Conservation (phyloP, 495 filamentous ascomycete species). For the Aspergillus homomorphus region DNA sequence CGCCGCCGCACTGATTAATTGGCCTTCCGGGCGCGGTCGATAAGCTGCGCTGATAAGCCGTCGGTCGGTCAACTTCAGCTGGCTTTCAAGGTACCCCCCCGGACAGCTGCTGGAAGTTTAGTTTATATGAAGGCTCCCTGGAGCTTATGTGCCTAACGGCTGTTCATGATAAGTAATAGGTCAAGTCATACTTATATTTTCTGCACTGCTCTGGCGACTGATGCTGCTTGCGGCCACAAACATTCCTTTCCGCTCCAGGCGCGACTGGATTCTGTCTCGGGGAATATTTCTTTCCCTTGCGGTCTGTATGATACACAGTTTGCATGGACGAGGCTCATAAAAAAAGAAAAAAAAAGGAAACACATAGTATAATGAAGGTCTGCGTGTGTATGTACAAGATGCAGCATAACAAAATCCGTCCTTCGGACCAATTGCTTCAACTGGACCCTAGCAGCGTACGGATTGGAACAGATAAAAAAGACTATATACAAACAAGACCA, state of each 20-base stretch:
- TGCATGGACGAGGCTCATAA: not conserved
- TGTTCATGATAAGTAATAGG: too few relatives aligned
- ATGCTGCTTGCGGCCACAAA: not conserved
- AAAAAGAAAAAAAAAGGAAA: not conserved
- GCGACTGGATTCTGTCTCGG: not conserved
- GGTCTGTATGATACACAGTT: not conserved
- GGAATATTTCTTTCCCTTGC: not conserved
- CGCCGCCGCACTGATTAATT: not conserved
- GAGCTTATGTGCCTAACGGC: not conserved
- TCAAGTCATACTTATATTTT: too few relatives aligned
- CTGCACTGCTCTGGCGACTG: too few relatives aligned
- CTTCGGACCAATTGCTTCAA: not conserved
- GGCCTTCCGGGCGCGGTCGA: not conserved
- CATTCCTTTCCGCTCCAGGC: not conserved
- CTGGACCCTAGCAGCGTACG: not conserved
- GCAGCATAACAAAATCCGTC: not conserved
- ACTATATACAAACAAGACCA: constrained; percentile 10
- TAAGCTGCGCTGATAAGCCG: not conserved
- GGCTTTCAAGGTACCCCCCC: not conserved
- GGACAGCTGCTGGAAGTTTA: not conserved
- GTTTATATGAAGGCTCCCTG: not conserved
- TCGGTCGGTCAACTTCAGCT: not conserved
- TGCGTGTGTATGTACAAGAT: not conserved
- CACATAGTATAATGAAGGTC: not conserved
- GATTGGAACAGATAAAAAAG: constrained; percentile 5